These are phyloP conservation scores for Taphrina pruni DNA, from an alignment of 1,139 yeast species.

Conservation along the genomic window DNA sequence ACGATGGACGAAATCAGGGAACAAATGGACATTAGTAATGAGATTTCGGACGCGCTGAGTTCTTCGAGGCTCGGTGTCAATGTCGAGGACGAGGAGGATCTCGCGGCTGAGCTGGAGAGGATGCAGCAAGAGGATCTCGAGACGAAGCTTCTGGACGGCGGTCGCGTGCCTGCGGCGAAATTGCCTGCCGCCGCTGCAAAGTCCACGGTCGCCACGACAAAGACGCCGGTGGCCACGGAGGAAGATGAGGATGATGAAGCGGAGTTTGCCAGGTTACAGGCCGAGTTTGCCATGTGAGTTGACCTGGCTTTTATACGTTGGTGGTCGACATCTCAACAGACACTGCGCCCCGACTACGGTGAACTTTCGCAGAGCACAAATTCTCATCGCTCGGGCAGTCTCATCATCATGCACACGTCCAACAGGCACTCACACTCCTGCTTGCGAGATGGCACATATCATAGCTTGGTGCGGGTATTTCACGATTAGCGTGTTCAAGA, in stretches of 20 bases:
- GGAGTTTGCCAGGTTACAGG: constrained; percentile 37
- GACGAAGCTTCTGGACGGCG: constrained; percentile 62
- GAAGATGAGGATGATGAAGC: constrained; percentile 41
- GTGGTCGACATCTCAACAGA: no score
- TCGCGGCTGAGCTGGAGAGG: constrained; percentile 90
- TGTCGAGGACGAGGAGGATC: constrained; percentile 75
- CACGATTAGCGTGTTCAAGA: neutral
- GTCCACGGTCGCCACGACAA: constrained; percentile 14
- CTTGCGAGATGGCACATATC: neutral
- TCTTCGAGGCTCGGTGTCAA: constrained; percentile 84
- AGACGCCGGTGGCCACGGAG: constrained; percentile 19
- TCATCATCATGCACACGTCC: neutral
- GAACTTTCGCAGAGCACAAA: no score
- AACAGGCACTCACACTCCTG: neutral
- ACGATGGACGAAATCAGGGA: constrained; percentile 99
- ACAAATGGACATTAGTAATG: constrained; percentile 93
- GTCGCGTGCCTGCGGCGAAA: constrained; percentile 52
- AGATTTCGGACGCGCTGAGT: constrained; percentile 92
- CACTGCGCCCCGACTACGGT: no score
- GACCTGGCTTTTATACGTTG: neutral
- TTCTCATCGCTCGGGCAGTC: no score
- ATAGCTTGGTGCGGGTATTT: neutral
- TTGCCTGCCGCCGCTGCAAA: constrained; percentile 2
- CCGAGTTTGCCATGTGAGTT: constrained; percentile 38
- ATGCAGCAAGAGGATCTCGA: constrained; percentile 81